Conservation (phyloP, 2,329 filamentous ascomycete genomes). For the Fusarium nygamai region DNA sequence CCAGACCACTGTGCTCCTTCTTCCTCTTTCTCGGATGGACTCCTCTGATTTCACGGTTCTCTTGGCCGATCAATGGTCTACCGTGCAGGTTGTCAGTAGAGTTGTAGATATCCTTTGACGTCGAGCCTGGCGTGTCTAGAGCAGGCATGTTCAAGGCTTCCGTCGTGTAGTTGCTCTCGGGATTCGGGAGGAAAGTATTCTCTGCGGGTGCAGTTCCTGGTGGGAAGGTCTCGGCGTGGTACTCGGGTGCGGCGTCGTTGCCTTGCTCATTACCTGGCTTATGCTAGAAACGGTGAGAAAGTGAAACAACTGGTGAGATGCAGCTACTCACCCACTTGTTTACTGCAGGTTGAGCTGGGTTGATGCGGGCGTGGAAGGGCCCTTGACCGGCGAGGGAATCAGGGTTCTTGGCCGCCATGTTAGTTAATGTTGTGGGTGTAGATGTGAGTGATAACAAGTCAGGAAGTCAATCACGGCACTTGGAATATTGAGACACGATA, state of each 20-base stretch:
- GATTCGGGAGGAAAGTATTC: not conserved
- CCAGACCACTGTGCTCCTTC: not conserved
- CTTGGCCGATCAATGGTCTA: not conserved
- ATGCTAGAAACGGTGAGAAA: not conserved
- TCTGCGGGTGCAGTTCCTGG: not conserved
- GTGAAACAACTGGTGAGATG: too few relatives aligned
- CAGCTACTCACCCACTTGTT: not conserved
- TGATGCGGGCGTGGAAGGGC: not conserved
- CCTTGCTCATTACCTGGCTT: not conserved
- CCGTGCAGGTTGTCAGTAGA: not conserved
- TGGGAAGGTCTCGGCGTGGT: not conserved
- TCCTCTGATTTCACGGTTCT: not conserved
- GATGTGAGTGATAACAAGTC: not conserved
- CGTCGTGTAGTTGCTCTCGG: not conserved
- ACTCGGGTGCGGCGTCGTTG: not conserved
- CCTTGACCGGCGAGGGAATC: not conserved
- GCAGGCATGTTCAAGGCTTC: not conserved
- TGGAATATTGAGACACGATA: accelerated
- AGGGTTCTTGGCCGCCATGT: not conserved
- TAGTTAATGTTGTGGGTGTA: not conserved
- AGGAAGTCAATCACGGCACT: not conserved
- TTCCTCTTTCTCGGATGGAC: conserved; percentile 8
- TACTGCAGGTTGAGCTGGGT: not conserved
- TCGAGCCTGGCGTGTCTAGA: not conserved
- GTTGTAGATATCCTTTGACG: conserved; percentile 2